phyloP scores from a whole-genome alignment of 1,284 basidiomycete genomes.

The Anthracocystis walkeri region DNA sequence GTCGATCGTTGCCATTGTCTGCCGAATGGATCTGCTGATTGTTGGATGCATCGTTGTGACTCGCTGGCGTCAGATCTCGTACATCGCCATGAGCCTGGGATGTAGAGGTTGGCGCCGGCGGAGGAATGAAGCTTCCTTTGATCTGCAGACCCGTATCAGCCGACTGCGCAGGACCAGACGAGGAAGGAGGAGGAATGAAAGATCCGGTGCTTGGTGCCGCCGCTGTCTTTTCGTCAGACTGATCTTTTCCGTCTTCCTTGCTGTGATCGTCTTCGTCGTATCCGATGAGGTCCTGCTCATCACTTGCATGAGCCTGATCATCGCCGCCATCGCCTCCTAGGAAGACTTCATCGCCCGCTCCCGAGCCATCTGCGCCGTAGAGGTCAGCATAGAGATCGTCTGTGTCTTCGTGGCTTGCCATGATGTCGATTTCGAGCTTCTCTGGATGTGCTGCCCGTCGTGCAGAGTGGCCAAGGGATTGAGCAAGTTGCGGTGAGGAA shows the following conservation, averaged over 20 bases:
- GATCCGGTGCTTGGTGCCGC: constrained; percentile 17
- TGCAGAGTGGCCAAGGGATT: background rate
- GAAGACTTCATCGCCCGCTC: constrained; percentile 34
- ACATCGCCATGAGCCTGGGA: constrained; percentile 36
- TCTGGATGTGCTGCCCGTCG: background rate
- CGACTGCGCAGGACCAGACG: constrained; percentile 24
- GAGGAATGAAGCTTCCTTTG: constrained; percentile 51
- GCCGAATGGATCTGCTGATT: constrained; percentile 5
- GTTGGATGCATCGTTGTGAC: constrained; percentile 20
- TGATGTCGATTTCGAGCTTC: constrained; percentile 10
- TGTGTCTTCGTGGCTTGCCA: constrained; percentile 53
- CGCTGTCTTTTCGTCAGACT: constrained; percentile 9
- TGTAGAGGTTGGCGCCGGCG: constrained; percentile 17
- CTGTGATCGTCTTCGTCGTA: constrained; percentile 33
- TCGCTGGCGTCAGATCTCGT: constrained; percentile 31
- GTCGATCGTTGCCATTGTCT: background rate
- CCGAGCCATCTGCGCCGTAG: constrained; percentile 47
- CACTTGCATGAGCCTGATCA: constrained; percentile 19
- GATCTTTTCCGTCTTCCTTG: constrained; percentile 5
- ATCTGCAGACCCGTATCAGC: constrained; percentile 36
- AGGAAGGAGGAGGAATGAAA: constrained; percentile 40
- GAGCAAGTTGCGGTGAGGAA: background rate
- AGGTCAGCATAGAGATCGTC: constrained; percentile 65
- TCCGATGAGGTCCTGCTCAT: constrained; percentile 47
- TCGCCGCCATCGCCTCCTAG: constrained; percentile 27